Base-by-base conservation (phyloP, 148 eudicot genomes). In the Silene latifolia region DNA sequence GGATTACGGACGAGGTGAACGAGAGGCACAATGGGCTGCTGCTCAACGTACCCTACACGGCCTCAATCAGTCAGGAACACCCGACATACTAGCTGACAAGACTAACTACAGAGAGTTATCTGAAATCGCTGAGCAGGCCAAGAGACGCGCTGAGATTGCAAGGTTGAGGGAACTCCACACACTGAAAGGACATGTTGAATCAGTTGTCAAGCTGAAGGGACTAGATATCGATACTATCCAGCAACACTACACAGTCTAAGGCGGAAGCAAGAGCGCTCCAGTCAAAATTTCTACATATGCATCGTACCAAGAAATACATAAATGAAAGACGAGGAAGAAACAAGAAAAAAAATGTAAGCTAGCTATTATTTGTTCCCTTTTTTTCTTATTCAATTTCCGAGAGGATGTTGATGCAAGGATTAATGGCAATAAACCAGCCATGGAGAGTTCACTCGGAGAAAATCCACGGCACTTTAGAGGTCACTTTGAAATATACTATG, bases 1-100 rank as follows among this genome's bases (percentile, higher is more conserved):
- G 82, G 91, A 90, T 69, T 90, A 87, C 51, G 96, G 96, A 46
- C 83, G 62, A 62, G 92, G 92, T 9, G 92, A 90, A 61, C 85
- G 96, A 81, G 96, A 90, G 74, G 96, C 96, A 3, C 92, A 90
- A 74, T 90, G 92, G 96, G 92, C 92, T 57, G 21, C 80, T 79
- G 88, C 90, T 63, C 96, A 90, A 79, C 85, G 96, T 39, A 87
- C 96, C 17, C 82, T 90, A 35, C 96, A 89, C 24, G 91, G 92
- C n/a, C 92, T 90, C 58, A 88, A 86, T 5, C 73, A 89, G 29
- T 83, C 88, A 60, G 84, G 83, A 4, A 14, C 80, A 11, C 3
- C 80, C 0, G 88, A 90, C 4, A 13, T 82, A 3, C 81, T 83
- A 27, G 68, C 71, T 20, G 92, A 90, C 54, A 88, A 88, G 73